Base-by-base conservation (phyloP, 352 stramenopile genomes). In the Phytophthora cactorum region DNA sequence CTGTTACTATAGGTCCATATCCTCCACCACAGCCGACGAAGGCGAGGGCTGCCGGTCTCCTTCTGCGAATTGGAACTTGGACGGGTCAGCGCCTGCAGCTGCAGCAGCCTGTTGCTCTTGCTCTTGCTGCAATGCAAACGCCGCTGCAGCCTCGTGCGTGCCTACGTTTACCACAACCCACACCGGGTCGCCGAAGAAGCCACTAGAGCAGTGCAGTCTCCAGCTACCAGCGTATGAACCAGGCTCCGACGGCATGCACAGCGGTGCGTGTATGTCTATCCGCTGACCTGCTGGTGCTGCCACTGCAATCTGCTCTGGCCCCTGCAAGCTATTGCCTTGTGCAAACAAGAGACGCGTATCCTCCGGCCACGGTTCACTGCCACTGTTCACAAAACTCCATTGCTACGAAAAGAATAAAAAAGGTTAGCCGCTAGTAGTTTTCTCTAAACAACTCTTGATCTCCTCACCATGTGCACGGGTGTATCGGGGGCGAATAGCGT, bases 341-440 rank as follows among this genome's bases (percentile, higher is more conserved):
- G 73, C 70, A 62, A 94, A 93, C 50, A 91, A 66, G 14, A 96
- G 64, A 25, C 58, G 65, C 52, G 86, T 93, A 34, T 80, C 74
- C 11, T 59, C 59, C 2, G 86, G 88, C 88, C 88, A 96, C 36
- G 80, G 41, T 10, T 72, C 61, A 15, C 54, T 61, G 4, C 86
- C 84, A 25, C 71, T 75, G 59, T 96, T 96, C 8, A 90, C 77
- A 81, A 93, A 96, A 43, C 58, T 89, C 82, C 83, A 93, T 79
- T 90, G 75, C 82, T 91, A 54, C 12, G 45, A 34, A 14, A 62
- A 17, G 22, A 22, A 22, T 22, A 50, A 14, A 22, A 56, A 46
- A 27, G 45, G 9, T 36, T 39, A 71, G 38, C 9, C 45, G 38
- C 3, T 12, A 38, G 11, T 15, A 63, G 27, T 55, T 14, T 15